Evolutionary conservation across 2,329 filamentous ascomycete genomes (phyloP), one percentile per base, ranked within the genome.

Genomic region (Aspergillus luchuensis): DNA sequence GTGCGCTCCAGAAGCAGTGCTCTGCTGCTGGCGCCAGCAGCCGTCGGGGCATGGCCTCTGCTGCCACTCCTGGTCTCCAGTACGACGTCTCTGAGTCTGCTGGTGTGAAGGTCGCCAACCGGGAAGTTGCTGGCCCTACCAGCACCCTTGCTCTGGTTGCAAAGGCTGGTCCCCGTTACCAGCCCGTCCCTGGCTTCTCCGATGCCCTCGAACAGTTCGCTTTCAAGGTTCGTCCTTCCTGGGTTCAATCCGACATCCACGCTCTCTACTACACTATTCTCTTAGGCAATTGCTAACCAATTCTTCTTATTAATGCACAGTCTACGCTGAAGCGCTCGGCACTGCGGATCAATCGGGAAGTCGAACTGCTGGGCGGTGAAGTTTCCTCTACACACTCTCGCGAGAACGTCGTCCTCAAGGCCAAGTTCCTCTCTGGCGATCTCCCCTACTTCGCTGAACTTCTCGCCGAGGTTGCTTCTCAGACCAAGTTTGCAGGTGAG

Each of bases 401-500:
- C 75, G 95, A 99, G 84, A 92, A 92, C 76, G 82, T 99, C 66
- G 88, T 99, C 62, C 82, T 99, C 73, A 89, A 94, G 80, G 91
- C 95, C 77, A 96, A 90, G 83, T 99, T 99, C 85, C 87, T 99
- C 69, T 89, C 92, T 76, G 89, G 95, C 77, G 93, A 99, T 78
- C 88, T 99, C 69, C 95, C 95, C 69, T 99, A 98, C 87, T 99
- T 97, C 79, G 87, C 92, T 73, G 95, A 99, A 84, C 85, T 99
- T 67, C 86, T 99, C 70, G 92, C 90, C 74, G 96, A 99, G 84
- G 91, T 97, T 72, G 85, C 95, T 73, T 88, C 89, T 63, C 83
- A 91, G 80, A 96, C 94, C 70, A 95, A 92, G 81, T 99, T 91
- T 79, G 87, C 88, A 64, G 78, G 86, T 89, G 76, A 71, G 79